Evolutionary conservation across 257 asterid species (phyloP).

Genomic region (Misopates orontium): DNA sequence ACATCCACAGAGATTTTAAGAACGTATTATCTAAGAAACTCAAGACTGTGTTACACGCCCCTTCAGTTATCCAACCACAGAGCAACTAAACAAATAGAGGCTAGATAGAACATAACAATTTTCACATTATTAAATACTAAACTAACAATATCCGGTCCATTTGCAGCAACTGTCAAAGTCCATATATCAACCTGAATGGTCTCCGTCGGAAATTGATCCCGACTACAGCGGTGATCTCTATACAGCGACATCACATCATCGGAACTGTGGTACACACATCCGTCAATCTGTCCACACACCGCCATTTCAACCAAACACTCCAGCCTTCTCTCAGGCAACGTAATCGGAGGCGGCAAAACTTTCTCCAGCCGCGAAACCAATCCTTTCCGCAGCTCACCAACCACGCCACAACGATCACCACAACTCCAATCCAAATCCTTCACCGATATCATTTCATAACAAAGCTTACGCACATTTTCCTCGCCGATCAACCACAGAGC

Average conservation of each 20-base stretch:
- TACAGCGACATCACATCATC: constrained; percentile 55
- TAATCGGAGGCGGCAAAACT: constrained; percentile 72
- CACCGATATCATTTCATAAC: constrained; percentile 49
- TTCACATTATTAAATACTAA: neutral
- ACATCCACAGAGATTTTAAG: constrained; percentile 1
- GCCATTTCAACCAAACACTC: constrained; percentile 83
- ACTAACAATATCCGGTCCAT: constrained; percentile 6
- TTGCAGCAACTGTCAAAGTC: constrained; percentile 21
- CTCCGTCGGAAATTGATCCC: constrained; percentile 69
- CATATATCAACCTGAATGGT: constrained; percentile 70
- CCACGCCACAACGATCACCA: constrained; percentile 37
- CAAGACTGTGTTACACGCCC: neutral
- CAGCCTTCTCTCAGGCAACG: constrained; percentile 79
- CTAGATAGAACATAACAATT: constrained; percentile 2
- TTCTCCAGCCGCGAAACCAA: constrained; percentile 56
- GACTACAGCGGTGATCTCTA: constrained; percentile 78
- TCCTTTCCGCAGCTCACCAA: constrained; percentile 41
- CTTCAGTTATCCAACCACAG: neutral
- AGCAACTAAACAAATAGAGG: constrained; percentile 8
- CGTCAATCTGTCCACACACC: constrained; percentile 58
- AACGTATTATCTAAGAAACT: constrained; percentile 1
- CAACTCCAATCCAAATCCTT: constrained; percentile 45
- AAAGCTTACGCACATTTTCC: constrained; percentile 66
- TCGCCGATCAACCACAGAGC: constrained; percentile 43
- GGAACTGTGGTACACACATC: constrained; percentile 65